A percentile compares a stretch with the other conserved stretches of the same genome.
Evolutionary conservation across 106 monocot genomes (phyloP).

Genomic region (Agapanthus africanus): DNA sequence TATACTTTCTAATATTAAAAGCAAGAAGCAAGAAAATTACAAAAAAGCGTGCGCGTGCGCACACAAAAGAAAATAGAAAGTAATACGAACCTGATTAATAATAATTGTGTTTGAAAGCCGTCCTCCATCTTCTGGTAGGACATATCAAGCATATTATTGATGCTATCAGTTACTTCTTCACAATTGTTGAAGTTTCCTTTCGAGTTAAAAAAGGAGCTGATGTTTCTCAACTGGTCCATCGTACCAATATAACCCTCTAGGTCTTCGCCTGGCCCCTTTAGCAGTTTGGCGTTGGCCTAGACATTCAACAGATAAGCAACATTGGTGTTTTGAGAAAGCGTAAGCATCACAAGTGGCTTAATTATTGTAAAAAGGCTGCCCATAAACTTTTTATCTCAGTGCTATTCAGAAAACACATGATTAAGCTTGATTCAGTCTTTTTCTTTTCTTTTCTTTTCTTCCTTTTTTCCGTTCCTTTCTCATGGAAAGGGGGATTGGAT

Average conservation of each 20-base stretch:
- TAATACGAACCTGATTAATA: conserved; percentile 25
- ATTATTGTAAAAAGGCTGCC: too few relatives aligned
- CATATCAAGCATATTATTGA: conserved; percentile 24
- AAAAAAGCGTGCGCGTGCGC: too few relatives aligned
- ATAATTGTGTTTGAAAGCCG: conserved; percentile 30
- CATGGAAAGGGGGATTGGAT: too few relatives aligned
- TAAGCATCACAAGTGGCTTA: too few relatives aligned
- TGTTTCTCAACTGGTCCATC: conserved; percentile 35
- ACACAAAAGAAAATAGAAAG: neutral
- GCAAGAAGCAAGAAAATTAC: too few relatives aligned
- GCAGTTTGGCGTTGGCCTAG: conserved; percentile 33
- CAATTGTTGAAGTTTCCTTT: conserved; percentile 31
- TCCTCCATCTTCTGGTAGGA: conserved; percentile 40
- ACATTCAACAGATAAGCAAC: neutral
- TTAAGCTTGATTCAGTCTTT: too few relatives aligned
- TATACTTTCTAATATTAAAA: too few relatives aligned
- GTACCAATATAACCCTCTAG: conserved; percentile 32
- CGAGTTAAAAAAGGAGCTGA: conserved; percentile 29
- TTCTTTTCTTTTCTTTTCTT: too few relatives aligned
- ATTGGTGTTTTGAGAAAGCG: too few relatives aligned
- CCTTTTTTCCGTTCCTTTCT: too few relatives aligned
- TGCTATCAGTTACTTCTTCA: conserved; percentile 26
- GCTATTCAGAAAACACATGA: too few relatives aligned
- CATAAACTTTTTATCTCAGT: too few relatives aligned
- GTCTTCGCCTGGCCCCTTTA: conserved; percentile 39